Evolutionary conservation across 164 flowering plant species (phyloP), one percentile per base, ranked within the genome.

Genomic region (Aristolochia fimbriata): DNA sequence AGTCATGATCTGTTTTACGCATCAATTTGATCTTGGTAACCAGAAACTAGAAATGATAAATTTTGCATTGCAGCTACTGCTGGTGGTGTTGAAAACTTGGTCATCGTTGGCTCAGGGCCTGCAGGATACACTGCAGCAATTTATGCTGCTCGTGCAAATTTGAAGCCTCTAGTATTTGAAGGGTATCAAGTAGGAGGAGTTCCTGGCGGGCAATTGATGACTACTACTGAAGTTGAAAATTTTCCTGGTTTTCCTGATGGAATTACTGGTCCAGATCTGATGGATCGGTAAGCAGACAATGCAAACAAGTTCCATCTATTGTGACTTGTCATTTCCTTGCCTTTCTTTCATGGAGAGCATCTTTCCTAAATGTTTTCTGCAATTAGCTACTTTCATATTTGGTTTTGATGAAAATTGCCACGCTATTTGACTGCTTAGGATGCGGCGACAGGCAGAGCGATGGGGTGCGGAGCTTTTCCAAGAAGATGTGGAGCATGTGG

Each of bases 171-270:
- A 13, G 93, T 93, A 27, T 90, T 93, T 70, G 97, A 90, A 72
- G 99, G 99, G 16, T 90, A 76, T 68, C 97, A 88, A 76, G 75
- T 81, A 9, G 97, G 97, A 54, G 98, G 97, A 70, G 90, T 86
- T 61, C 97, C 98, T 41, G 97, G 97, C 23, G 97, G 99, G 19
- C 97, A 90, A 61, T 70, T 90, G 74, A 90, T 90, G 96, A 93
- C 97, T 25, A 93, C 97, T 48, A 93, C 99, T 53, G 99, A 93
- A 77, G 97, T 93, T 41, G 99, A 93, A 73, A 93, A 93, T 65
- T 93, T 90, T 45, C 99, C 97, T 9, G 99, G 99, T 3, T 90
- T 90, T 74, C 99, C 99, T 17, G 97, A 93, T 61, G 99, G 99
- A 60, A 83, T 93, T 48, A 93, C 85, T 57, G 99, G 99, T 54